Base-by-base conservation (phyloP, 352 stramenopile genomes). In the Globisporangium cystogenes region DNA sequence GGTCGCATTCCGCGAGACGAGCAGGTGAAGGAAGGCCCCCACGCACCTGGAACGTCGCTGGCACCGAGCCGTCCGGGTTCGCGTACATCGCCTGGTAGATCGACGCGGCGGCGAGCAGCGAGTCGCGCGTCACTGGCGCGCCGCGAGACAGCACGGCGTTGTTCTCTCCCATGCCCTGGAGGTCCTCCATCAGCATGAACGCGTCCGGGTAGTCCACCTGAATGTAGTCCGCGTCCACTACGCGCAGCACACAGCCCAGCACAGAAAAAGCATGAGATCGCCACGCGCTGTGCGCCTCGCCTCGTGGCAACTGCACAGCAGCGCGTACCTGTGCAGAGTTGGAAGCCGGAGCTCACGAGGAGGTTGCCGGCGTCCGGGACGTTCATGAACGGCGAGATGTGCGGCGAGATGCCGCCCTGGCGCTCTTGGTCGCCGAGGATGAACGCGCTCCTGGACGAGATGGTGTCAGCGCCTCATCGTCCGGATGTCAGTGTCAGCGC, bases 211-310 rank as follows among this genome's bases (percentile, higher is more conserved):
- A 99, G 43, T 95, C 84, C 33, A 98, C 82, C 51, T 87, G 68
- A 53, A 99, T 93, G 39, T 85, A 97, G 69, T 99, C 96, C 42
- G 97, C 94, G 80, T 99, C 97, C 51, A 99, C 94, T 67, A 80
- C 0, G 26, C 7, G 46, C 15, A 18, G 24, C 20, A 43, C 56
- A 42, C 26, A 50, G 21, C 39, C 16, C 39, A 4, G 20, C 45
- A 35, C 18, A 51, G 24, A 16, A 53, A 29, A 47, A 26, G 39
- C 10, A 42, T 16, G n/a, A n/a, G n/a, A n/a, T n/a, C n/a, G n/a
- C n/a, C n/a, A n/a, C n/a, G 31, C 31, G 31, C 31, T 7, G 27
- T 31, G 27, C 27, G 3, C 3, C 3, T 3, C 31, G 31, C 31
- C 6, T 36, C 6, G 31, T 36, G 12, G 10, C 31, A 36, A 11